phyloP scores from a whole-genome alignment of 2,329 filamentous ascomycete genomes.

The Exophiala oligosperma region DNA sequence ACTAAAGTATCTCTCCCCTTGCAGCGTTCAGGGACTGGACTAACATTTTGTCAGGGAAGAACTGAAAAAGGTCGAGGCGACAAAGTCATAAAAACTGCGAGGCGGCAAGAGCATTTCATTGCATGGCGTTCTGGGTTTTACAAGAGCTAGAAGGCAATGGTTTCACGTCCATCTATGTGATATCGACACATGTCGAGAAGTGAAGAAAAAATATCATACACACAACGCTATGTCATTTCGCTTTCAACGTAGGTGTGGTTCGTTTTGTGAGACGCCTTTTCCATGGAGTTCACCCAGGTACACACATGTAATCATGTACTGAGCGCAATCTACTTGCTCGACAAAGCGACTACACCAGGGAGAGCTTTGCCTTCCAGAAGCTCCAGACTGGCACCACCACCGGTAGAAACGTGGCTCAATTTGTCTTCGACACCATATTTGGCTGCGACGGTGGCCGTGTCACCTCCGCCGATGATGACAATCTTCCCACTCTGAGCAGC shows the following conservation, averaged over 20 bases:
- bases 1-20: conserved; percentile 65
- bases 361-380: conserved; percentile 97
- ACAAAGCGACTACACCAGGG: conserved; percentile 89
- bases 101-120: conserved; percentile 35
- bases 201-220: conserved; percentile 17
- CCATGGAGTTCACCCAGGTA: conserved; percentile 11
- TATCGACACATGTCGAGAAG: conserved; percentile 5
- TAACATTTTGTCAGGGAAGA: conserved; percentile 59
- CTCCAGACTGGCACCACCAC: conserved; percentile 92
- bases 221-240: conserved; percentile 1
- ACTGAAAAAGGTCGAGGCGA: conserved; percentile 84
- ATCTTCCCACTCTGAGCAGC: conserved; percentile 84
- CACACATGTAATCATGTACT: conserved; percentile 4
- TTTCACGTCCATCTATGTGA: conserved; percentile 8
- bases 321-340: conserved; percentile 59
- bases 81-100: conserved; percentile 34
- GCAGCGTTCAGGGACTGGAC: not conserved
- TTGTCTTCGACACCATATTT: conserved; percentile 97
- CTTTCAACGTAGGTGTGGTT: conserved; percentile 15
- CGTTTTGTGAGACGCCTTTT: conserved; percentile 14
- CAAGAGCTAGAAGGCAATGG: conserved; percentile 10
- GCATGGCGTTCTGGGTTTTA: conserved; percentile 18
- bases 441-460: conserved; percentile 95
- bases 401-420: conserved; percentile 96
- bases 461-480: conserved; percentile 97